Base-by-base conservation (phyloP, 345 rosid species). In the Dipteronia sinensis region DNA sequence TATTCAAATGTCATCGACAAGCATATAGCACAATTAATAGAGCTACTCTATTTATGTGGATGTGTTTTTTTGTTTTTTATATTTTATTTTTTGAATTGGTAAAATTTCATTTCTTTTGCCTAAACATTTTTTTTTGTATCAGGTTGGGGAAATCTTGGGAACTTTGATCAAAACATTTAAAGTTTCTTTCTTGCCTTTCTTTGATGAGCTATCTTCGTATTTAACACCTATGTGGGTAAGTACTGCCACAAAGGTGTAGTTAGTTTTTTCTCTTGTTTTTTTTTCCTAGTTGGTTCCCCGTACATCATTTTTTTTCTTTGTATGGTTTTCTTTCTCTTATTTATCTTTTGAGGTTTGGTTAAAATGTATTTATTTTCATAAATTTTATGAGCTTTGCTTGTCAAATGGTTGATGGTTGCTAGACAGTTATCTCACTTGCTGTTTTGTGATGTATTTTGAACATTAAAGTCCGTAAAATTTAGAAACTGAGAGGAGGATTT, bases 221-320 rank as follows among this genome's bases (percentile, higher is more conserved):
- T 87, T 97, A 64, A 97, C 97, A 29, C 99, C 99, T 77, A 97
- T 97, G 99, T 94, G 98, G 99, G 99, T 97, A 89, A 88, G 99
- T 89, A 77, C 67, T 76, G 49, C 62, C 11, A 15, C 61, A 17
- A 66, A 25, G 40, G 15, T 38, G 44, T 19, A 38, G 38, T 13
- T 55, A 25, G n/a, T 31, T 53, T 20, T 56, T 29, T 13, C 5
- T 13, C 55, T 42, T 27, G 27, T 29, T n/a, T 1, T 19, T 62
- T 49, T 29, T 10, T 22, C 31, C 76, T 55, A 1, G 19, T 47
- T 67, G 6, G 44, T 63, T 10, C 6, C 27, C 19, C 27, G 8
- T 47, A 19, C 61, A 16, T 65, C 17, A 25, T 16, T 22, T 15
- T 23, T 23, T 51, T 53, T 53, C 22, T 23, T 53, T 20, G 6